phyloP scores from a whole-genome alignment of 2,329 filamentous ascomycete species.

The Hypoxylon sp. region DNA sequence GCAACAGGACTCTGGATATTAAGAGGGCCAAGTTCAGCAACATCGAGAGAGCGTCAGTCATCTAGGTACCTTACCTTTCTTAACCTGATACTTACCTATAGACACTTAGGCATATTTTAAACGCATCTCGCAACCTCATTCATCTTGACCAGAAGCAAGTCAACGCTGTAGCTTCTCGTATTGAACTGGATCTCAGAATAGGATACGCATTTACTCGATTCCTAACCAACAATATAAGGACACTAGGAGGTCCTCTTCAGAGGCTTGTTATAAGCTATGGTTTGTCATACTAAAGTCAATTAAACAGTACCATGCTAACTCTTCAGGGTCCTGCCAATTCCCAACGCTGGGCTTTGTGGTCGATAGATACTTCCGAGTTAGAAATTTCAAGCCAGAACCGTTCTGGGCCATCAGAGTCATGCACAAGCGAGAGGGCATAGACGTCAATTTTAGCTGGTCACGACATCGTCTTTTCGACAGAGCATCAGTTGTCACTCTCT shows the following conservation, averaged over 20 bases:
- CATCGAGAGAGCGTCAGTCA: conserved; percentile 83
- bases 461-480: conserved; percentile 89
- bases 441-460: conserved; percentile 87
- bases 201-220: conserved; percentile 93
- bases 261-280: conserved; percentile 84
- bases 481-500: conserved; percentile 82
- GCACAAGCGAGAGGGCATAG: conserved; percentile 81
- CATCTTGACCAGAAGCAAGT: conserved; percentile 87
- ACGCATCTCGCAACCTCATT: conserved; percentile 82
- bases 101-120: conserved; percentile 79
- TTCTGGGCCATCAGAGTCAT: conserved; percentile 94
- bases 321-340: conserved; percentile 88
- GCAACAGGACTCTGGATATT: conserved; percentile 80
- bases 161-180: conserved; percentile 87
- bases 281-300: conserved; percentile 54
- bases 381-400: conserved; percentile 90
- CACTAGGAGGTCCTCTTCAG: conserved; percentile 75
- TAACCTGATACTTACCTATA: conserved; percentile 13
- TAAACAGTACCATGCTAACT: conserved; percentile 36
- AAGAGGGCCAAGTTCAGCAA: conserved; percentile 95
- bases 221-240: conserved; percentile 82
- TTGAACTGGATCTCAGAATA: conserved; percentile 92
- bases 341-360: conserved; percentile 97
- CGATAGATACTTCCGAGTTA: conserved; percentile 92
- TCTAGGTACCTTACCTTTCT: neutral